Base-by-base conservation (phyloP, 2,329 filamentous ascomycete genomes). In the Diaporthe vexans region DNA sequence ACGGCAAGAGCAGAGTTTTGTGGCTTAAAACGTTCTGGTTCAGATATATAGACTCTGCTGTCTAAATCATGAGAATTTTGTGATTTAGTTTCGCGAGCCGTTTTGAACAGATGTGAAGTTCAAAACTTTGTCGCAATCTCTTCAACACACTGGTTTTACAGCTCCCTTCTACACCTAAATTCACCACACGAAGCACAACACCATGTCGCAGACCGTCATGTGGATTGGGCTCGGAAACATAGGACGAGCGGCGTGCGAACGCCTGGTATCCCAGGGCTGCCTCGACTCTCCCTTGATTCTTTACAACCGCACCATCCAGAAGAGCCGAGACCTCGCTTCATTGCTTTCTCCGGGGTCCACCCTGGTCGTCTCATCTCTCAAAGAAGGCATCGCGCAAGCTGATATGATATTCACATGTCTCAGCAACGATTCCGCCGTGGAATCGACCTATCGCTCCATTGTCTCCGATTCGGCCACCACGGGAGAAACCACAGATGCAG, bases 351-450 rank as follows among this genome's bases (percentile, higher is more conserved):
- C 35, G 1, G 48, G 26, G 29, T 21, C 24, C 9, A n/a, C 48
- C 5, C 6, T 5, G 19, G 21, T 40, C 11, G 6, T 5, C 11
- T 7, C 26, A 13, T 58, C 59, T 5, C 40, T 68, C 21, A 17
- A 21, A n/a, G 51, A 58, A 29, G 71, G 71, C 29, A 54, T 73
- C 37, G 10, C 29, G 2, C 0, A n/a, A 21, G 59, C 71, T 15
- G 71, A 73, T 10, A 29, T 73, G 11, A 68, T 73, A 37, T 68
- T 73, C 58, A 57, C 71, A 9, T 68, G 71, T 37, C 51, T 68
- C 3, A 48, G 35, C 59, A 54, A 73, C 40, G 59, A 73, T 26
- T 37, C 59, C 4, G 51, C 24, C 11, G 37, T 58, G 9, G 51
- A 40, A 24, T 40, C 43, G 40, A 68, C 59, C 58, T 68, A 73